Percentiles rank a stretch among this genome's conserved stretches.
Conservation (phyloP, 768 basidiomycete genomes). For the Cubamyces lactineus region DNA sequence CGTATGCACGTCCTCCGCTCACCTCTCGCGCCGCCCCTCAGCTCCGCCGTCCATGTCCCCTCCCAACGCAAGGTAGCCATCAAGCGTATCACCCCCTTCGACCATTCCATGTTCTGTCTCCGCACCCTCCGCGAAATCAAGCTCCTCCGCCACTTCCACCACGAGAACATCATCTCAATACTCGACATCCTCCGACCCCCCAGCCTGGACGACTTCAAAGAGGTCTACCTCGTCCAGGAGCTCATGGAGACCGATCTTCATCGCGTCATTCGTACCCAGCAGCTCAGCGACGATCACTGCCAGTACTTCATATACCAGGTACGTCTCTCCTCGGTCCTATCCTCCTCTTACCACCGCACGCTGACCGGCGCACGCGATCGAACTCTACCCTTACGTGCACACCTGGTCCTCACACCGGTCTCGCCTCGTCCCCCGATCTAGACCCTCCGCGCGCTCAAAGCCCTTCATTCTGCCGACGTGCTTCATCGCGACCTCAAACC, state of each 20-base stretch:
- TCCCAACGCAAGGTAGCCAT: conserved; percentile 93
- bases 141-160: conserved; percentile 84
- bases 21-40: conserved; percentile 23
- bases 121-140: conserved; percentile 94
- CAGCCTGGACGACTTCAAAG: conserved; percentile 73
- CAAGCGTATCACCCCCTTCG: conserved; percentile 95
- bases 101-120: conserved; percentile 94
- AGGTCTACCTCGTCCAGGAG: conserved; percentile 79
- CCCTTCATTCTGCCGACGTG: conserved; percentile 92
- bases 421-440: conserved; percentile 32
- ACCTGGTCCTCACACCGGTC: neutral
- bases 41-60: conserved; percentile 84
- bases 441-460: conserved; percentile 92
- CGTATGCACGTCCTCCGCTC: too few relatives aligned
- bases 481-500: conserved; percentile 96
- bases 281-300: conserved; percentile 91
- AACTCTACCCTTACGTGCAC: neutral
- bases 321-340: conserved; percentile 28
- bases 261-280: conserved; percentile 94
- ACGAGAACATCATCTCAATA: conserved; percentile 93
- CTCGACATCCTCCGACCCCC: conserved; percentile 90
- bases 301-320: conserved; percentile 99
- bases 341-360: neutral
- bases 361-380: conserved; percentile 2
- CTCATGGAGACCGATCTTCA: conserved; percentile 96